Evolutionary conservation across 495 filamentous ascomycete species (phyloP).

Genomic region (Xylaria venustula): DNA sequence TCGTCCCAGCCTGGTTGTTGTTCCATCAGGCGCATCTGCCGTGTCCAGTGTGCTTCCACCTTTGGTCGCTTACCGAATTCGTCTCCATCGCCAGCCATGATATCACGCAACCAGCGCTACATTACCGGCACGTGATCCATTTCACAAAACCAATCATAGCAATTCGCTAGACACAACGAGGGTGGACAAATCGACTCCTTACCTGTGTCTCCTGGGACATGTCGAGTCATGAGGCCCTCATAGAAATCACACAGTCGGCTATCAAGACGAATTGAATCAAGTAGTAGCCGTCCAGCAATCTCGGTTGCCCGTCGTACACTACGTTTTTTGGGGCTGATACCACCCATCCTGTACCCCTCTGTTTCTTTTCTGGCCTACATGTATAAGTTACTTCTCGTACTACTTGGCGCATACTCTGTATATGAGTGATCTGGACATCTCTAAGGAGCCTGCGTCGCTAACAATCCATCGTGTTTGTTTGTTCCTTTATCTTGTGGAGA

Average conservation of each 20-base stretch:
- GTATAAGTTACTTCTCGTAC: no score
- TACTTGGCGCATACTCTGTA: background rate
- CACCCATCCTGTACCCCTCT: background rate
- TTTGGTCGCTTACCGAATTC: conserved; percentile 4
- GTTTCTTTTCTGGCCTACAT: background rate
- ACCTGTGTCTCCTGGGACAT: background rate
- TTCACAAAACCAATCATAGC: background rate
- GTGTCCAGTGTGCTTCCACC: background rate
- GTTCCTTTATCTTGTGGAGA: no score
- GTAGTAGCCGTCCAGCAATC: background rate
- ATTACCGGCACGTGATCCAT: background rate
- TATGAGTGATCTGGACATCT: conserved; percentile 1
- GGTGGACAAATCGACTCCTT: background rate
- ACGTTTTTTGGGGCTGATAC: background rate
- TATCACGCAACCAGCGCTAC: background rate
- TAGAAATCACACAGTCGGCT: background rate
- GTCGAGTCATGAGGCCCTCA: background rate
- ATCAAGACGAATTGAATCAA: conserved; percentile 4
- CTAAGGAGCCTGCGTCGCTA: background rate
- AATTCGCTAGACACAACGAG: background rate
- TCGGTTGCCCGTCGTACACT: conserved; percentile 5
- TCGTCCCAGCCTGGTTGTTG: background rate
- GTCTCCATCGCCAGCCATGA: conserved; percentile 1
- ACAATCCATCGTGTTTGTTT: no score
- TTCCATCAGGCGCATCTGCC: background rate